A percentile compares a stretch with the other conserved stretches of the same genome.
Evolutionary conservation across 2,329 filamentous ascomycete species (phyloP).

Genomic region (Cadophora sp.): DNA sequence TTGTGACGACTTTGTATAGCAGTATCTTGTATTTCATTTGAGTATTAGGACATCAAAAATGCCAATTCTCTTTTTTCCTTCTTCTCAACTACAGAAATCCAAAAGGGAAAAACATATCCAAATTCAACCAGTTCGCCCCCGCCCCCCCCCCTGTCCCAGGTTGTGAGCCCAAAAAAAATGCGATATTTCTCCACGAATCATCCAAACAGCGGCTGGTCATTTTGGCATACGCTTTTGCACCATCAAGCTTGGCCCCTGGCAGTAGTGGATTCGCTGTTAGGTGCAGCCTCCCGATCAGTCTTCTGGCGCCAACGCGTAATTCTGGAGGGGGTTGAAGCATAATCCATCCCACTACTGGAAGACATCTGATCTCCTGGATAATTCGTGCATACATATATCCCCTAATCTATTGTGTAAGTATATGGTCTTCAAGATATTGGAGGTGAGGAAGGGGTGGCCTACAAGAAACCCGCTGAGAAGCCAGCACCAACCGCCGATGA

Average conservation of each 20-base stretch:
- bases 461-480: background rate
- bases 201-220: background rate
- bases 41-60: background rate
- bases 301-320: background rate
- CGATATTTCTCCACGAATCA: background rate
- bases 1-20: background rate
- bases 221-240: background rate
- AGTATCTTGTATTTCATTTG: slow-evolving; percentile 1
- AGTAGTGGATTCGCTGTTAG: background rate
- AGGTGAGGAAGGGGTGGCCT: background rate
- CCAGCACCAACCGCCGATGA: slow-evolving; percentile 1
- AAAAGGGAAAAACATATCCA: background rate
- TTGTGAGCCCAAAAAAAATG: background rate
- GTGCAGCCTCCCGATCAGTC: background rate
- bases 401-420: background rate
- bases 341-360: background rate
- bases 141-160: background rate
- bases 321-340: background rate
- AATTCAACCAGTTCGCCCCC: background rate
- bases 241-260: background rate
- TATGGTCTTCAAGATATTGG: background rate
- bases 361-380: background rate
- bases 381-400: background rate
- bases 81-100: background rate
- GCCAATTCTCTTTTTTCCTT: background rate